Percentiles rank a stretch among this genome's conserved stretches.
phyloP scores from a whole-genome alignment of 306 rosid species.

The Senna siamea region DNA sequence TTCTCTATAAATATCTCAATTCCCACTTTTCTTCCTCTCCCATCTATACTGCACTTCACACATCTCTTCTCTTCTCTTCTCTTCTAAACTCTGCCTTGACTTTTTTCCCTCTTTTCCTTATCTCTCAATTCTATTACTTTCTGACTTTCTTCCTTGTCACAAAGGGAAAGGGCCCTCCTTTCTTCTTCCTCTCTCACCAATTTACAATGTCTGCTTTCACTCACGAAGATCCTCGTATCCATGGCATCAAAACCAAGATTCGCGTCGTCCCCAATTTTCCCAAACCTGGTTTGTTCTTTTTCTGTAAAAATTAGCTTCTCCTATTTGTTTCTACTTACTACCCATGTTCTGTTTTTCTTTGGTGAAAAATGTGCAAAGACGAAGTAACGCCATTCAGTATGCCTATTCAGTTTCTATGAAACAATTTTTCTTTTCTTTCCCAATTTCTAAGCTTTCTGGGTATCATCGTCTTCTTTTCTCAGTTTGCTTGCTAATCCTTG shows the following conservation, averaged over 20 bases:
- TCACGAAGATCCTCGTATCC: constrained; percentile 70
- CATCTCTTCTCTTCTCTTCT: too few species aligned
- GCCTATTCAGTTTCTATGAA: background rate
- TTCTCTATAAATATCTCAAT: too few species aligned
- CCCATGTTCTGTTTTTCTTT: background rate
- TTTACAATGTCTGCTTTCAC: constrained; percentile 66
- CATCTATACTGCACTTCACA: too few species aligned
- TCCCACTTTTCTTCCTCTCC: too few species aligned
- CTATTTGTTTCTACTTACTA: too few species aligned
- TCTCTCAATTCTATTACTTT: background rate
- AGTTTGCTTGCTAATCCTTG: constrained; percentile 25
- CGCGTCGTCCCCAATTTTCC: constrained; percentile 87
- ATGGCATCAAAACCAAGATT: constrained; percentile 74
- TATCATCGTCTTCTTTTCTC: background rate
- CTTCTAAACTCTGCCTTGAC: too few species aligned
- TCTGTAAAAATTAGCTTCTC: background rate
- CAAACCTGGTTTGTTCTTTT: constrained; percentile 56
- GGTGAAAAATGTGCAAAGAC: constrained; percentile 1
- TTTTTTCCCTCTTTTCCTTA: too few species aligned
- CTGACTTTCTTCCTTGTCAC: background rate
- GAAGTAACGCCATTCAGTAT: too few species aligned
- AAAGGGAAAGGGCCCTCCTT: constrained; percentile 30
- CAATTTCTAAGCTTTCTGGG: background rate
- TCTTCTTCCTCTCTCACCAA: background rate
- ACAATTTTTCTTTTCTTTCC: background rate